Percentiles rank a stretch among this genome's conserved stretches.
These are phyloP conservation scores for Russula sp. DNA, from an alignment of 768 basidiomycete species.

Conservation along the genomic window DNA sequence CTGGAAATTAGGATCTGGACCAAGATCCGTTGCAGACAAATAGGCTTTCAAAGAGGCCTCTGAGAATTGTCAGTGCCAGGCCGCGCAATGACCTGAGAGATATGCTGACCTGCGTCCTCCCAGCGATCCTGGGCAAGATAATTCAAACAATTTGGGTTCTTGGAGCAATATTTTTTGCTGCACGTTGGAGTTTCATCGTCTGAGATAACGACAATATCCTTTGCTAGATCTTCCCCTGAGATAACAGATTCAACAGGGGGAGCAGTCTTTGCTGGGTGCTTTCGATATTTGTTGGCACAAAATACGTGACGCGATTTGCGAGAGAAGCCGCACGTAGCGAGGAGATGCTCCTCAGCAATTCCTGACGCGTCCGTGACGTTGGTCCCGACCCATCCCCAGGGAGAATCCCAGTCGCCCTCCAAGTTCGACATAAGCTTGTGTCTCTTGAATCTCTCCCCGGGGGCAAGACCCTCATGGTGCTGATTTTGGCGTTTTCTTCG, in stretches of 20 bases:
- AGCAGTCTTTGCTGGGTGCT: conserved; percentile 29
- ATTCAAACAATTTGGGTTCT: conserved; percentile 84
- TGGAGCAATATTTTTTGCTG: conserved; percentile 60
- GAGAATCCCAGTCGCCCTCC: conserved; percentile 36
- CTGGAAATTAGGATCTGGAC: conserved; percentile 21
- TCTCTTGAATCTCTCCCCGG: conserved; percentile 64
- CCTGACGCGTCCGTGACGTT: conserved; percentile 53
- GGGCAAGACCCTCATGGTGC: conserved; percentile 49
- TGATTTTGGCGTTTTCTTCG: conserved; percentile 54
- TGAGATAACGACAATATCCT: conserved; percentile 67
- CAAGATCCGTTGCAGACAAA: conserved; percentile 22
- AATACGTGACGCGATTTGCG: conserved; percentile 47
- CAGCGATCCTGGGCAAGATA: conserved; percentile 82
- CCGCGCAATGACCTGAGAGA: conserved; percentile 20
- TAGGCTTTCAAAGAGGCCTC: conserved; percentile 35
- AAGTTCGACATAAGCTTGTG: conserved; percentile 45
- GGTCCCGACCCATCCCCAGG: conserved; percentile 83
- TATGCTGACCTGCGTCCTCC: conserved; percentile 61
- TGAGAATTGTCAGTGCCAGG: conserved; percentile 10
- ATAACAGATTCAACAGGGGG: conserved; percentile 26
- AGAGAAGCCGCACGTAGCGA: conserved; percentile 67
- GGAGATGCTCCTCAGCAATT: conserved; percentile 66
- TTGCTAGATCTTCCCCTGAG: conserved; percentile 47
- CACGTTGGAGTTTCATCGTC: conserved; percentile 62
- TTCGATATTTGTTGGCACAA: conserved; percentile 57